Base-by-base conservation (phyloP, 2,329 filamentous ascomycete species). In the Aspergillus felis region DNA sequence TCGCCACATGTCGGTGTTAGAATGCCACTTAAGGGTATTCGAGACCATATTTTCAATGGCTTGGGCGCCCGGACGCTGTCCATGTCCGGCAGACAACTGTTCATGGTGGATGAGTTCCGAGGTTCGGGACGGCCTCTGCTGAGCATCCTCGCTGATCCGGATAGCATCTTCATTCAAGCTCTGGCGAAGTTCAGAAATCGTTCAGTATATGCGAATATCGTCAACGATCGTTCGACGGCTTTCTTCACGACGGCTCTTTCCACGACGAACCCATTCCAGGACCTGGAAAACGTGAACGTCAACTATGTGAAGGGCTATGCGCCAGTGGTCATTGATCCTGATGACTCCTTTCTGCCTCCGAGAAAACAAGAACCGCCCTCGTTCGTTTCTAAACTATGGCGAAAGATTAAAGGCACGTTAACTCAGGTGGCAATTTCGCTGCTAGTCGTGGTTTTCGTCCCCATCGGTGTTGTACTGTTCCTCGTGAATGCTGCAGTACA, bases 201-300 rank as follows among this genome's bases (percentile, higher is more conserved):
- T 57, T 89, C 85, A 3, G 78, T 96, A 1, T 97, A 97, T 72
- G 82, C 88, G 46, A 97, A 97, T 70, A 87, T 96, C 50, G 78
- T 89, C 68, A 96, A 97, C 73, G 93, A 97, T 76, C 82, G 87
- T 55, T 90, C 85, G 48, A 90, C 91, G 4, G 85, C 88, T 0
- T 91, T 90, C 75, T 96, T 93, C 71, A 97, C 93, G 0, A 90
- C 91, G 0, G 82, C 81, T 22, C 91, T 97, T 49, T 82, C 87
- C 25, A 87, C 86, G 66, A 89, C 82, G 0, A 90, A 97, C 66
- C 92, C 92, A 0, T 97, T 86, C 68, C 81, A 81, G 0, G 81
- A 92, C 61, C 70, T 89, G 17, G 83, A 87, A 22, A 84, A 82
- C 4, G 72, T 93, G 59, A 85, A 87, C 24, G 78, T 91, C 64